Conservation (phyloP, 176 grass and related monocot genomes). For the Carex cristatella region DNA sequence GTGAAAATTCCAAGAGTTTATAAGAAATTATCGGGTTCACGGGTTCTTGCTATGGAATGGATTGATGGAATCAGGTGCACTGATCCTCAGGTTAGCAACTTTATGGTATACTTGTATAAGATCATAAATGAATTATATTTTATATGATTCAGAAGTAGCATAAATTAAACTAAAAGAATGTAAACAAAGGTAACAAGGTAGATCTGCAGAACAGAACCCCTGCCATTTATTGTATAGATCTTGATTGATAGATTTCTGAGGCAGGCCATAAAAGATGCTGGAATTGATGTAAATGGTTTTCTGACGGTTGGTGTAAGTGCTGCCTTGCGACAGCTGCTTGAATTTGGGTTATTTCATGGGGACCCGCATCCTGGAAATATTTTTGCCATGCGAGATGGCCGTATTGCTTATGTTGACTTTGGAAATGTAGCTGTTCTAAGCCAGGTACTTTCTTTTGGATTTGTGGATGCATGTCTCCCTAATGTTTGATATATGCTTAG, state of each 20-base stretch:
- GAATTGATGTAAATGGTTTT: conserved; percentile 90
- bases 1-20: conserved; percentile 96
- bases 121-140: background rate
- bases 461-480: background rate
- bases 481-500: background rate
- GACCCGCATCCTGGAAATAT: conserved; percentile 99
- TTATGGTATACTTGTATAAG: conserved; percentile 1
- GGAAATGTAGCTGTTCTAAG: conserved; percentile 97
- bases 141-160: background rate
- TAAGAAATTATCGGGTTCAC: conserved; percentile 65
- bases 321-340: conserved; percentile 79
- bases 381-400: conserved; percentile 96
- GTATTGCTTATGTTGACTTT: conserved; percentile 99
- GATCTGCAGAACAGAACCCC: background rate
- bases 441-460: conserved; percentile 39
- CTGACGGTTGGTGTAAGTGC: conserved; percentile 96
- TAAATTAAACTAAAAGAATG: background rate
- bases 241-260: conserved; percentile 28
- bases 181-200: background rate
- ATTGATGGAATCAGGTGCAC: conserved; percentile 97
- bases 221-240: conserved; percentile 11
- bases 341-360: conserved; percentile 98
- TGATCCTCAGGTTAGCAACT: conserved; percentile 67
- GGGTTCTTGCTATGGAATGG: conserved; percentile 98
- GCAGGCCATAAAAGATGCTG: conserved; percentile 86